phyloP scores from a whole-genome alignment of 2,329 filamentous ascomycete genomes.

The Trichoderma sp. region DNA sequence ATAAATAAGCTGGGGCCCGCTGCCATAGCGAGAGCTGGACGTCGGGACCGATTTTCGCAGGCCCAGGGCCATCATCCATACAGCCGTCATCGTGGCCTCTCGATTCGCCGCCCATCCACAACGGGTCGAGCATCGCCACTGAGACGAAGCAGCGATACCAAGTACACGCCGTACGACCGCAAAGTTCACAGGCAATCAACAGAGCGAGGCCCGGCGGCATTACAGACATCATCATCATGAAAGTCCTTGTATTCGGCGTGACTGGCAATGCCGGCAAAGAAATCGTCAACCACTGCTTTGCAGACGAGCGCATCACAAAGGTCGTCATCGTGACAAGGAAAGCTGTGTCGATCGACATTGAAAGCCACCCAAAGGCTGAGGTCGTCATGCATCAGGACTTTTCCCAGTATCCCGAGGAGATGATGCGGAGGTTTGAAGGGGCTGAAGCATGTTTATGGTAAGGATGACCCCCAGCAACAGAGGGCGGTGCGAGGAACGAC shows the following conservation, averaged over 20 bases:
- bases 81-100: neutral
- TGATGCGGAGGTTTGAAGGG: slow-evolving; percentile 46
- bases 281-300: slow-evolving; percentile 55
- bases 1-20: neutral
- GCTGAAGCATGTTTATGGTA: slow-evolving; percentile 68
- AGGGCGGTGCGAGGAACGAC: neutral
- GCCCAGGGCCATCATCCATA: neutral
- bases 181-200: neutral
- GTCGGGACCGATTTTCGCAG: neutral
- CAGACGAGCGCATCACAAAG: slow-evolving; percentile 52
- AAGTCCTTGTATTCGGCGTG: slow-evolving; percentile 60
- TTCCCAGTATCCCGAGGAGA: slow-evolving; percentile 48
- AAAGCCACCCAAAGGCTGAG: slow-evolving; percentile 52
- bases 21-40: slow-evolving; percentile 16
- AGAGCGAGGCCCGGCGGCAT: neutral
- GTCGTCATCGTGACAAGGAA: slow-evolving; percentile 55
- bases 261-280: slow-evolving; percentile 61
- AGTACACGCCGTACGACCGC: neutral
- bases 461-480: slow-evolving; percentile 29
- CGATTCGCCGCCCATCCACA: neutral
- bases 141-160: neutral
- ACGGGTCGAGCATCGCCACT: neutral
- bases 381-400: slow-evolving; percentile 58
- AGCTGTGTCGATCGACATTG: slow-evolving; percentile 47
- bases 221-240: slow-evolving; percentile 47